A percentile compares a stretch with the other conserved stretches of the same genome.
These are phyloP conservation scores for Boechera retrofracta DNA, from an alignment of 345 rosid species.

Conservation along the genomic window DNA sequence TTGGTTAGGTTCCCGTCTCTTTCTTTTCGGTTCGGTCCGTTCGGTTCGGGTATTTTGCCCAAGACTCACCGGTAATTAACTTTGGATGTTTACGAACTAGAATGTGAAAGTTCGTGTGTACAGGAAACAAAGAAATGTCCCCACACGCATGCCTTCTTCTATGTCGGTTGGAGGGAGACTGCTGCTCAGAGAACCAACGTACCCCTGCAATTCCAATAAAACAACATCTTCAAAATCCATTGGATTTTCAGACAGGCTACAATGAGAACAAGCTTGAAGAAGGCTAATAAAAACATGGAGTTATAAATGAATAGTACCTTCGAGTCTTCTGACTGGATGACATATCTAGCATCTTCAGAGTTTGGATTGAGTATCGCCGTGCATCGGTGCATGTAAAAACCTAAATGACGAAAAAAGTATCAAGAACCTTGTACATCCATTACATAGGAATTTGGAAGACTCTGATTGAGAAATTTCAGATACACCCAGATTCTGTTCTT, in stretches of 20 bases:
- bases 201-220: not conserved
- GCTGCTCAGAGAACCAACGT: not conserved
- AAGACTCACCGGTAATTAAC: not conserved
- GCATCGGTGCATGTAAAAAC: not conserved
- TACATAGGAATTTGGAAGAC: not conserved
- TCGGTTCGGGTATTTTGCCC: no score
- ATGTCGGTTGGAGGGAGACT: not conserved
- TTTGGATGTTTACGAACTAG: not conserved
- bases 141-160: constrained; percentile 10
- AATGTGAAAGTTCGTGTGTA: not conserved
- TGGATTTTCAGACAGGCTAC: not conserved
- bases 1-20: no score
- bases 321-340: not conserved
- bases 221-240: not conserved
- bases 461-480: not conserved
- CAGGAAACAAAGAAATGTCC: not conserved
- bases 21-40: no score
- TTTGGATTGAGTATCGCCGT: not conserved
- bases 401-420: not conserved
- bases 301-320: not conserved
- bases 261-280: not conserved
- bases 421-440: not conserved
- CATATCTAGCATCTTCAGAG: not conserved
- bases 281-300: not conserved
- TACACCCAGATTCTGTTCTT: not conserved